These are phyloP conservation scores for Puccinia hordei DNA, from an alignment of 1,284 basidiomycete genomes.

Conservation along the genomic window DNA sequence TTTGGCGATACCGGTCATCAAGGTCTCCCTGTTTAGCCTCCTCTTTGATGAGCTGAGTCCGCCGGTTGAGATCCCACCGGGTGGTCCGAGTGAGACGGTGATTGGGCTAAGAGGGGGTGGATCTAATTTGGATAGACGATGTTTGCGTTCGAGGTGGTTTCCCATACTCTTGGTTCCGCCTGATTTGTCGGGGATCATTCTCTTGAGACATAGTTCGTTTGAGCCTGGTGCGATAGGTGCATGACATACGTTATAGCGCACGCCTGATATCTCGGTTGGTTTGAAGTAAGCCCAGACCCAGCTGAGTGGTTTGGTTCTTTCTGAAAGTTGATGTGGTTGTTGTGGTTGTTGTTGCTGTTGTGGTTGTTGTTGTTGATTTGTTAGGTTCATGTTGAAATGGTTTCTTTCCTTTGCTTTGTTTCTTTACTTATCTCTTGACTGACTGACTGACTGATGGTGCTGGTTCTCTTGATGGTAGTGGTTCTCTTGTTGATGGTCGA, in stretches of 20 bases:
- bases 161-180: slow-evolving; percentile 29
- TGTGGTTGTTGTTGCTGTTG: not conserved
- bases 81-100: not conserved
- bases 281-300: slow-evolving; percentile 36
- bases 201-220: slow-evolving; percentile 18
- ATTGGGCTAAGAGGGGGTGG: slow-evolving; percentile 15
- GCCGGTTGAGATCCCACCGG: not conserved
- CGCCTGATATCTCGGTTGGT: slow-evolving; percentile 11
- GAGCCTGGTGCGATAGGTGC: slow-evolving; percentile 2
- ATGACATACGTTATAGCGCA: slow-evolving; percentile 30
- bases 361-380: slow-evolving; percentile 3
- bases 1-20: not conserved
- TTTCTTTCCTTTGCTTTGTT: no score
- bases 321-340: not conserved
- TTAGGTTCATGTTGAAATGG: not conserved
- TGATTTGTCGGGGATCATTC: slow-evolving; percentile 24
- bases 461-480: no score
- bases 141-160: slow-evolving; percentile 25
- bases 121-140: slow-evolving; percentile 14
- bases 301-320: slow-evolving; percentile 25
- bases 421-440: no score
- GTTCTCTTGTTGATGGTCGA: no score
- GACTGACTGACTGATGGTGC: no score
- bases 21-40: slow-evolving; percentile 8
- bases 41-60: not conserved